These are phyloP conservation scores for Populus trichocarpa DNA, from an alignment of 441 rosid genomes.

Conservation along the genomic window DNA sequence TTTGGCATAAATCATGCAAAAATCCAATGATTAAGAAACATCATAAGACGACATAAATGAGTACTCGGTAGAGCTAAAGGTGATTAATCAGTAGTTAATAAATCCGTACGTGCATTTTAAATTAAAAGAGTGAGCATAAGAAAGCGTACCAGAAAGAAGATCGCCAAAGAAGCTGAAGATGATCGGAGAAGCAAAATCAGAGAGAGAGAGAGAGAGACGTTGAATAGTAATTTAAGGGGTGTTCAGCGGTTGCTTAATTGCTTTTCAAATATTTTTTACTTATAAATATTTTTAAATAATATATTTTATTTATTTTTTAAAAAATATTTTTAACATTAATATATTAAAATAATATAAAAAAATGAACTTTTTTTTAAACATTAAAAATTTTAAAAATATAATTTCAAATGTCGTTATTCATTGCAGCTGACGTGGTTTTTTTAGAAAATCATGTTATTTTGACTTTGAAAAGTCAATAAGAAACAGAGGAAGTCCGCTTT, in stretches of 20 bases:
- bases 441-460: too few relatives aligned
- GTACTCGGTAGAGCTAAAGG: too few relatives aligned
- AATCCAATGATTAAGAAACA: background rate
- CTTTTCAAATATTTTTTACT: too few relatives aligned
- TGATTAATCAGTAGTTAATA: background rate
- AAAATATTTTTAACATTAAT: too few relatives aligned
- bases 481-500: too few relatives aligned
- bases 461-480: background rate
- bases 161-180: conserved; percentile 11
- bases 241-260: background rate
- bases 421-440: too few relatives aligned
- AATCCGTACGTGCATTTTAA: background rate
- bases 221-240: background rate
- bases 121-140: background rate
- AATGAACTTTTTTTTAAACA: too few relatives aligned
- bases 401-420: too few relatives aligned
- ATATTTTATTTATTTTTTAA: too few relatives aligned
- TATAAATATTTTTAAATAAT: too few relatives aligned
- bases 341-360: too few relatives aligned
- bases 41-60: background rate
- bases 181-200: background rate
- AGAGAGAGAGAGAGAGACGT: background rate
- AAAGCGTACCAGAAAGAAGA: conserved; percentile 12
- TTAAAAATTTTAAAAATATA: too few relatives aligned
- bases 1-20: background rate